A percentile compares a stretch with the other conserved stretches of the same genome.
These are phyloP conservation scores for Aspergillus sp. DNA, from an alignment of 2,329 filamentous ascomycete genomes.

Conservation along the genomic window DNA sequence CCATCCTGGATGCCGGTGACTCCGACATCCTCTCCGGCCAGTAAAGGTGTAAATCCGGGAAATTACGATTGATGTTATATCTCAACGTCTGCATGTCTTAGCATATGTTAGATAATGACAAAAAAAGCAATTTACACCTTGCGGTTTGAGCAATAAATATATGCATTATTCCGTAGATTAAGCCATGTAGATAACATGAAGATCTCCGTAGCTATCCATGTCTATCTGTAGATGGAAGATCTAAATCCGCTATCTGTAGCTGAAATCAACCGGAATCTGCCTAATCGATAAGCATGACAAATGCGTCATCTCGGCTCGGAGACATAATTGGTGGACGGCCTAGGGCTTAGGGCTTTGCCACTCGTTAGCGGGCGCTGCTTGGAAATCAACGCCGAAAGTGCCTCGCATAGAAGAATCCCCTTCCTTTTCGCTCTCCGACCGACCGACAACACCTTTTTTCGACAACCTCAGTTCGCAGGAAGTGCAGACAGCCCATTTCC, in stretches of 20 bases:
- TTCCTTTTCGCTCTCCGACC: slow-evolving; percentile 23
- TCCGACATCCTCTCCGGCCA: slow-evolving; percentile 78
- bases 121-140: slow-evolving; percentile 11
- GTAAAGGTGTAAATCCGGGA: slow-evolving; percentile 14
- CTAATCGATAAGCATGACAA: slow-evolving; percentile 12
- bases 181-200: no score
- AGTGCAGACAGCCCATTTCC: slow-evolving; percentile 42
- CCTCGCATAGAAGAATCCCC: slow-evolving; percentile 16
- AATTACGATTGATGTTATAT: slow-evolving; percentile 14
- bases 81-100: slow-evolving; percentile 12
- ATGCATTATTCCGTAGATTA: not conserved
- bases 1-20: slow-evolving; percentile 94
- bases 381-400: slow-evolving; percentile 36
- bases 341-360: slow-evolving; percentile 43
- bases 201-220: no score
- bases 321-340: slow-evolving; percentile 21
- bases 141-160: no score
- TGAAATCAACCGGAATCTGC: not conserved
- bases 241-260: no score
- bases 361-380: slow-evolving; percentile 36
- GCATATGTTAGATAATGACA: slow-evolving; percentile 20
- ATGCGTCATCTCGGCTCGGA: slow-evolving; percentile 11
- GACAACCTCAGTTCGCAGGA: slow-evolving; percentile 43
- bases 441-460: slow-evolving; percentile 28
- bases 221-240: no score